Conservation (phyloP, 257 asterid species). For the Primulina eburnea region DNA sequence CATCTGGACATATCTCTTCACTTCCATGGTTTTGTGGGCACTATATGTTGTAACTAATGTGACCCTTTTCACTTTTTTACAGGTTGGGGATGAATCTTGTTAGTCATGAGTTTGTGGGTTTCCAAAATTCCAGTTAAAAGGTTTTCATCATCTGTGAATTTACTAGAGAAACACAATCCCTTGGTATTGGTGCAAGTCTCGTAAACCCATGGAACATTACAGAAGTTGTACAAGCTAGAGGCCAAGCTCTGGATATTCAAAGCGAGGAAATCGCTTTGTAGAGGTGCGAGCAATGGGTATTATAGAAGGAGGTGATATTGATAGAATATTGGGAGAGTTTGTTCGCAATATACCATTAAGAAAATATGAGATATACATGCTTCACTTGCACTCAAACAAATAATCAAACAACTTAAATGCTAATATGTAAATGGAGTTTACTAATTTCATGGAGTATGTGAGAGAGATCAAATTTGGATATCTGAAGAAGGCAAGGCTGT, state of each 20-base stretch:
- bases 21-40: conserved; percentile 36
- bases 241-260: conserved; percentile 77
- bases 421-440: no score
- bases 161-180: conserved; percentile 99
- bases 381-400: no score
- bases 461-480: no score
- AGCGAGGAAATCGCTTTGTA: conserved; percentile 83
- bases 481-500: no score
- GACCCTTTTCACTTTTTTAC: conserved; percentile 89
- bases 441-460: conserved; percentile 2
- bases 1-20: conserved; percentile 99
- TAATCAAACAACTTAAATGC: no score
- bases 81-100: conserved; percentile 98
- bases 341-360: conserved; percentile 20
- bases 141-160: conserved; percentile 95
- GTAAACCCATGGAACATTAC: conserved; percentile 98
- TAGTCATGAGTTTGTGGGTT: conserved; percentile 98
- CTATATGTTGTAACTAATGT: conserved; percentile 33
- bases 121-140: conserved; percentile 83
- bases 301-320: conserved; percentile 96
- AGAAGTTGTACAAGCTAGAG: conserved; percentile 62
- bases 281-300: conserved; percentile 97
- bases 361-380: no score
- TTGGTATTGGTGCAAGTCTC: conserved; percentile 97
- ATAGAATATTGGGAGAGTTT: conserved; percentile 87